These are phyloP conservation scores for Jacaranda mimosifolia DNA, from an alignment of 257 asterid genomes.

Conservation along the genomic window DNA sequence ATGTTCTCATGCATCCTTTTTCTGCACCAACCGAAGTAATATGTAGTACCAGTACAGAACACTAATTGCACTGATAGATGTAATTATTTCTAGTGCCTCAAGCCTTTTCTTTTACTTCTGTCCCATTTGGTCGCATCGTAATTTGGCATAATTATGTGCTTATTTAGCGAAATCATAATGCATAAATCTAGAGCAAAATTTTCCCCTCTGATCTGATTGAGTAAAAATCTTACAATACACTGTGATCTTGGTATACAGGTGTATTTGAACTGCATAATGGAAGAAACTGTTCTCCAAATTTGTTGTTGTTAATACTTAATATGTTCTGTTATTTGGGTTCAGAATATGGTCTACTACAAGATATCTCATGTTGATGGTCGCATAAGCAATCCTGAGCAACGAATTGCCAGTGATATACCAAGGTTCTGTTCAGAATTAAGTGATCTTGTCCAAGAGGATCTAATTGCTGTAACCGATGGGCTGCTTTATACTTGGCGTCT, in stretches of 20 bases:
- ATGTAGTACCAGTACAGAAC: conserved; percentile 7
- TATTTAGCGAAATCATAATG: conserved; percentile 23
- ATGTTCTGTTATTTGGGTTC: conserved; percentile 39
- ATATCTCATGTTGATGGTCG: conserved; percentile 98
- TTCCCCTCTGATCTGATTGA: conserved; percentile 14
- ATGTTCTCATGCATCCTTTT: not conserved
- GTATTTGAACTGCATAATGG: conserved; percentile 6
- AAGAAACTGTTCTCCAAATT: conserved; percentile 17
- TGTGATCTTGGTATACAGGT: conserved; percentile 33
- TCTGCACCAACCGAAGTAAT: not conserved
- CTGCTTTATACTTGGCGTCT: conserved; percentile 96
- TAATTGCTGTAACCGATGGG: conserved; percentile 90
- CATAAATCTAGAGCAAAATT: conserved; percentile 19
- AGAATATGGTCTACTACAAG: conserved; percentile 99
- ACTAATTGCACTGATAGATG: conserved; percentile 1
- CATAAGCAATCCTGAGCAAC: conserved; percentile 92
- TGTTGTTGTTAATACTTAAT: conserved; percentile 31
- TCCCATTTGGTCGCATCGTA: conserved; percentile 18
- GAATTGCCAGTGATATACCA: conserved; percentile 99
- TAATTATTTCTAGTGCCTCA: not conserved
- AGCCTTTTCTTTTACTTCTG: conserved; percentile 26
- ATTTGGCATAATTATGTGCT: not conserved
- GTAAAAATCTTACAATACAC: conserved; percentile 23
- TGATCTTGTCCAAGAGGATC: conserved; percentile 98
- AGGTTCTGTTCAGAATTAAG: conserved; percentile 95